Evolutionary conservation across 2,329 filamentous ascomycete species (phyloP), one percentile per base, ranked within the genome.

Genomic region (Epichloe aotearoae): DNA sequence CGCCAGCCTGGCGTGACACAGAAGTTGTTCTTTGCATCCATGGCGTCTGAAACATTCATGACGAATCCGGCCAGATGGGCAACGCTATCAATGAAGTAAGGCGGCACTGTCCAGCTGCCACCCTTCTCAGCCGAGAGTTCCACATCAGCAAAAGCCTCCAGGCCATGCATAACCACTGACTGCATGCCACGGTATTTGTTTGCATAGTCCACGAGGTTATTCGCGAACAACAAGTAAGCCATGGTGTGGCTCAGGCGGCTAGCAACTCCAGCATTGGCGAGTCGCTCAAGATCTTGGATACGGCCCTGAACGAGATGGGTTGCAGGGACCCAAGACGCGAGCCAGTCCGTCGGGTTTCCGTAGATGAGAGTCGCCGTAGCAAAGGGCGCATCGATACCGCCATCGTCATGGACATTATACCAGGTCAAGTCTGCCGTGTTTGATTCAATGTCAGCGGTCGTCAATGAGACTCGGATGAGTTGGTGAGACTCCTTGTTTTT

Each of bases 221-320:
- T 54, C 2, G 47, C 47, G 57, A 79, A 77, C 3, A 77, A 74
- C 68, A 87, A 88, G 74, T 91, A 91, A 0, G 54, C 54, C 52
- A 58, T 51, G n/a, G 49, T 42, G 14, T 36, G 47, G 1, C 51
- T 53, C 38, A 58, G 33, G 3, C 51, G 44, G 15, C 47, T 56
- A 2, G 54, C 54, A 14, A 42, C 36, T 10, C 56, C 56, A 2
- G 48, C 23, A 4, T 8, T 38, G 12, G 50, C 51, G 3, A 54
- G 40, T 2, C 37, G 38, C 41, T 75, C 69, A 2, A 83, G 73
- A 19, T 71, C 66, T 30, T 80, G 72, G 50, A 83, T 73, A 52
- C 80, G 77, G 17, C 72, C 73, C 59, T 81, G 77, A 62, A 90
- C 79, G 42, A 88, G 72, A 61, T 88, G 83, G 40, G 74, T 68